Base-by-base conservation (phyloP, 2,329 filamentous ascomycete species). In the Domatiomyces catenatus region DNA sequence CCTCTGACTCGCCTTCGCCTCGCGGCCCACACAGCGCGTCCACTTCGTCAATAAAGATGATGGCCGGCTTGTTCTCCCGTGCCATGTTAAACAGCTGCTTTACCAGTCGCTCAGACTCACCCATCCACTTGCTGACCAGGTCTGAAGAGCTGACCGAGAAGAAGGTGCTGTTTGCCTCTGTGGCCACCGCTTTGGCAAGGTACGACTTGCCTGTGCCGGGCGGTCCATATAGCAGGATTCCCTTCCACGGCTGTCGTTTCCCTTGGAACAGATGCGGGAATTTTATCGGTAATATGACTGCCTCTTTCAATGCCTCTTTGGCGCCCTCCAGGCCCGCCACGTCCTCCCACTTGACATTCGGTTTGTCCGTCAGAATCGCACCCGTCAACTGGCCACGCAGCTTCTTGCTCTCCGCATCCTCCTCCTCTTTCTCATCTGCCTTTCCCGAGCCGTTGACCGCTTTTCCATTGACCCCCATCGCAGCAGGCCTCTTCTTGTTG, bases 101-200 rank as follows among this genome's bases (percentile, higher is more conserved):
- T 51, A 98, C 92, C 60, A 98, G 77, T 62, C 88, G 80, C 79
- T 98, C 92, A 74, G 86, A 93, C 70, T 98, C 92, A 72, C 92
- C 92, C 92, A 98, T 98, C 92, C 92, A 98, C 66, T 98, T 98
- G 67, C 87, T 94, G 54, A 98, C 92, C 67, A 98, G 68, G 66
- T 98, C 92, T 64, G 87, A 94, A 75, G 86, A 94, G 70, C 86
- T 94, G 58, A 98, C 90, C 63, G 88, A 95, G 76, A 98, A 98
- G 66, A 98, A 98, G 2, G 92, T 96, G 69, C 89, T 95, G 69
- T 98, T 96, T 52, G 92, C 92, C 69, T 98, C 92, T 17, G 92
- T 98, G 49, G 92, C 92, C 48, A 98, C 90, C 2, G 92, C 92
- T 69, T 96, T 98, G 55, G 92, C 92, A 49, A 98, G 73, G 67